phyloP scores from a whole-genome alignment of 1,139 yeast genomes.

The Meyerozyma elateridarum region DNA sequence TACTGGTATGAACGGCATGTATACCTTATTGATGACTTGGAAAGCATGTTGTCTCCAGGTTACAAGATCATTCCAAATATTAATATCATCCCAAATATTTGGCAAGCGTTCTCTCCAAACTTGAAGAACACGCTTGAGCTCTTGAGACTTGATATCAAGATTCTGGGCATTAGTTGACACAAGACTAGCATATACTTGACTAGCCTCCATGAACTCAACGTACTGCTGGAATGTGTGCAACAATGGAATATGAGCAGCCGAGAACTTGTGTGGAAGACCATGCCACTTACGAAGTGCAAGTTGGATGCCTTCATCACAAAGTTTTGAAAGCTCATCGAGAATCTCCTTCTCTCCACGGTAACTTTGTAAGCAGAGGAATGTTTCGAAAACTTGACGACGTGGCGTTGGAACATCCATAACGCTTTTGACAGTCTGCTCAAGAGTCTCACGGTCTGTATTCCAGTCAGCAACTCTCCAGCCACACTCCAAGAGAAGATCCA shows the following conservation, averaged over 20 bases:
- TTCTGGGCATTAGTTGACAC: conserved; percentile 90
- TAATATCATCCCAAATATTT: conserved; percentile 94
- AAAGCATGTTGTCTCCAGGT: conserved; percentile 99
- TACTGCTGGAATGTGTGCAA: conserved; percentile 95
- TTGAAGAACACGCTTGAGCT: conserved; percentile 85
- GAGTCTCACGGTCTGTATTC: conserved; percentile 91
- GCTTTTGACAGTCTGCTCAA: conserved; percentile 90
- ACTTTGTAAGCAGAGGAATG: conserved; percentile 88
- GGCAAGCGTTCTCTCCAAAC: conserved; percentile 99
- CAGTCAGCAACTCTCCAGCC: conserved; percentile 99
- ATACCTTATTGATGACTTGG: conserved; percentile 92
- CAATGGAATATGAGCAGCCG: conserved; percentile 84
- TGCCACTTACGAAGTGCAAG: conserved; percentile 91
- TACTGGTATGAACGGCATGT: conserved; percentile 87
- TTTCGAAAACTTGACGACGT: conserved; percentile 89
- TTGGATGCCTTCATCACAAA: conserved; percentile 96
- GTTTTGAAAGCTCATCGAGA: conserved; percentile 71
- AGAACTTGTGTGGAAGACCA: conserved; percentile 73
- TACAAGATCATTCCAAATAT: conserved; percentile 94
- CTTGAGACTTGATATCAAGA: conserved; percentile 87
- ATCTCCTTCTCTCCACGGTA: conserved; percentile 88
- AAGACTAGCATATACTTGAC: conserved; percentile 86
- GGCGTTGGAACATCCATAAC: conserved; percentile 99
- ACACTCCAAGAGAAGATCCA: conserved; percentile 89
- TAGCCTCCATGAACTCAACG: conserved; percentile 96